Percentiles rank a stretch among this genome's conserved stretches.
phyloP scores from a whole-genome alignment of 768 basidiomycete species.

The Neoboletus subvelutipes region DNA sequence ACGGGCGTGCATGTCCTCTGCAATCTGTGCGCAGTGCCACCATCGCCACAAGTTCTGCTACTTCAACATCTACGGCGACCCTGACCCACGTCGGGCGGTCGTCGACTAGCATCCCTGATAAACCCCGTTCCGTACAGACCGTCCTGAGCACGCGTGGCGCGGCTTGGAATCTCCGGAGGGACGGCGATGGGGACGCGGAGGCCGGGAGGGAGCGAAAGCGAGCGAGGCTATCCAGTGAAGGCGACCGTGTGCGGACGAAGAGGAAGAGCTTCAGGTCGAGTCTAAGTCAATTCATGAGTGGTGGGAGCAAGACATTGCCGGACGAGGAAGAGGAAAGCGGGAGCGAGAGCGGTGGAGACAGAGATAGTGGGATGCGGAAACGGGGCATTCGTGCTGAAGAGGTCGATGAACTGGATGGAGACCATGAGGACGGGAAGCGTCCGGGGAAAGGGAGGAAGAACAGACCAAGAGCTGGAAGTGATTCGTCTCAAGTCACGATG shows the following conservation, averaged over 20 bases:
- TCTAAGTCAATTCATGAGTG: constrained; percentile 54
- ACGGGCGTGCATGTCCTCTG: not conserved
- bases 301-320: constrained; percentile 36
- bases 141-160: constrained; percentile 54
- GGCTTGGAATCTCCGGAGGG: constrained; percentile 43
- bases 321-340: constrained; percentile 18
- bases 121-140: constrained; percentile 36
- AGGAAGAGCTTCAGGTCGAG: constrained; percentile 43
- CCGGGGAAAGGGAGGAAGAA: constrained; percentile 3
- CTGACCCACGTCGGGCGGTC: not conserved
- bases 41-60: not conserved
- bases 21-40: not conserved
- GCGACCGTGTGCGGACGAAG: constrained; percentile 4
- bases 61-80: not conserved
- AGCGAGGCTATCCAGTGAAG: constrained; percentile 21
- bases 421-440: not conserved
- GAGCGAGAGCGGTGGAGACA: constrained; percentile 10
- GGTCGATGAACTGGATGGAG: constrained; percentile 20
- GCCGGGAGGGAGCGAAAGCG: constrained; percentile 39
- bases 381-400: constrained; percentile 1
- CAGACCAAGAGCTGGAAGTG: constrained; percentile 12
- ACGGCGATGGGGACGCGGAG: constrained; percentile 13
- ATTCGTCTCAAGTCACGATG: constrained; percentile 22
- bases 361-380: not conserved
- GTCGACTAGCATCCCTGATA: not conserved